Evolutionary conservation across 257 asterid species (phyloP).

Genomic region (Anisodus acutangulus): DNA sequence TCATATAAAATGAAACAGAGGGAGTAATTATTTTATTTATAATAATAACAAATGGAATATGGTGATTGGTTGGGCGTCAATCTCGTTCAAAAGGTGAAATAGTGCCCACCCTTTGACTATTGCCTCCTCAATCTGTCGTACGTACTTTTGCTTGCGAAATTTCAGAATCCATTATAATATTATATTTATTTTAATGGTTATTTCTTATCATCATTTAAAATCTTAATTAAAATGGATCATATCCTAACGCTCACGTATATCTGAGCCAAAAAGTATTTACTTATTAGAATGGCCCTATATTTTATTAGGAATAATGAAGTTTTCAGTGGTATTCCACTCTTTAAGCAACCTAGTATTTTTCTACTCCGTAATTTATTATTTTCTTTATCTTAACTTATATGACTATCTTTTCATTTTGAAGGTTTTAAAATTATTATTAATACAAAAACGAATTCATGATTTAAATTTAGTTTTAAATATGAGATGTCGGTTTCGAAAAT

Average conservation of each 20-base stretch:
- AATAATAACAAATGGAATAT: background rate
- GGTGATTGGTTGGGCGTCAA: background rate
- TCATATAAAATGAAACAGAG: no score
- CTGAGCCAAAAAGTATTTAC: no score
- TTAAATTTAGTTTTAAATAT: no score
- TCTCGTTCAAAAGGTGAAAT: background rate
- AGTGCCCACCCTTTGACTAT: conserved; percentile 26
- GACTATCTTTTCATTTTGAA: no score
- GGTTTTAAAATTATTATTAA: no score
- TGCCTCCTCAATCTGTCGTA: background rate
- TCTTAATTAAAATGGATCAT: background rate
- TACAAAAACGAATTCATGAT: no score
- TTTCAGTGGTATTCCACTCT: background rate
- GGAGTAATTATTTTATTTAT: no score
- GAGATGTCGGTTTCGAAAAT: no score
- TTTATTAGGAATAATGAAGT: no score
- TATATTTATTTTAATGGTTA: background rate
- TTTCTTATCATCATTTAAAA: background rate
- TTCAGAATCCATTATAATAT: background rate
- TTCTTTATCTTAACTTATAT: no score
- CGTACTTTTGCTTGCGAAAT: background rate
- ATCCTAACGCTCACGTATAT: background rate
- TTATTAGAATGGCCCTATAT: background rate
- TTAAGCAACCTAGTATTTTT: background rate
- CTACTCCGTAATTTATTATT: no score